These are phyloP conservation scores for Gyromitra esculenta DNA, from an alignment of 2,329 filamentous ascomycete genomes.

Conservation along the genomic window DNA sequence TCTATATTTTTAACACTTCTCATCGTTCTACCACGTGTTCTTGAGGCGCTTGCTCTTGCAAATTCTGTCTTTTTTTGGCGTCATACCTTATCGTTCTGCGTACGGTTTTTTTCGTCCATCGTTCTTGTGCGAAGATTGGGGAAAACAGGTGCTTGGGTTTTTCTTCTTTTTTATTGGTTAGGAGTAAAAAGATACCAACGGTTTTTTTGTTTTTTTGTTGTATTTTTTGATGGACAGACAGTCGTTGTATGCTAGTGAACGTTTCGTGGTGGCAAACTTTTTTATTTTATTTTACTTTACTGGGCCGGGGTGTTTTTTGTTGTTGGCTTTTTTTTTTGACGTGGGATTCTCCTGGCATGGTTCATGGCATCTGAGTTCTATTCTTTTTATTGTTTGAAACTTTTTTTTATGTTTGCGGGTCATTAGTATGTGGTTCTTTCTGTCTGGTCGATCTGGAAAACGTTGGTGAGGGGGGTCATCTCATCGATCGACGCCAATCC, in stretches of 20 bases:
- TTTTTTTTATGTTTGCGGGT: conserved; percentile 11
- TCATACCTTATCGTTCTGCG: conserved; percentile 33
- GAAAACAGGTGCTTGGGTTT: conserved; percentile 25
- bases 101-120: conserved; percentile 28
- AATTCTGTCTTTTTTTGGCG: conserved; percentile 35
- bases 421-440: conserved; percentile 46
- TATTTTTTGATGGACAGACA: conserved; percentile 43
- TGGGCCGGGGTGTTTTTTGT: conserved; percentile 3
- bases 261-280: conserved; percentile 25
- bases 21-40: conserved; percentile 24
- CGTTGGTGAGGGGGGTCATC: conserved; percentile 25
- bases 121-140: conserved; percentile 21
- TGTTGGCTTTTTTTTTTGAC: conserved; percentile 16
- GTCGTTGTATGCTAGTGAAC: conserved; percentile 40
- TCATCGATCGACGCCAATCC: conserved; percentile 33
- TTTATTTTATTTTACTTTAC: neutral
- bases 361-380: conserved; percentile 31
- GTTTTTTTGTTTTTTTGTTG: conserved; percentile 17
- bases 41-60: conserved; percentile 19
- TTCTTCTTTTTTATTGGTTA: conserved; percentile 27
- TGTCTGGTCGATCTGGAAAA: conserved; percentile 32
- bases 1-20: conserved; percentile 36
- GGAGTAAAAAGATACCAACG: conserved; percentile 44
- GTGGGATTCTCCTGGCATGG: conserved; percentile 1
- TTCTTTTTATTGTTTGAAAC: conserved; percentile 25